Evolutionary conservation across 805 yeast species (phyloP).

Genomic region (Kodamaea laetipori): DNA sequence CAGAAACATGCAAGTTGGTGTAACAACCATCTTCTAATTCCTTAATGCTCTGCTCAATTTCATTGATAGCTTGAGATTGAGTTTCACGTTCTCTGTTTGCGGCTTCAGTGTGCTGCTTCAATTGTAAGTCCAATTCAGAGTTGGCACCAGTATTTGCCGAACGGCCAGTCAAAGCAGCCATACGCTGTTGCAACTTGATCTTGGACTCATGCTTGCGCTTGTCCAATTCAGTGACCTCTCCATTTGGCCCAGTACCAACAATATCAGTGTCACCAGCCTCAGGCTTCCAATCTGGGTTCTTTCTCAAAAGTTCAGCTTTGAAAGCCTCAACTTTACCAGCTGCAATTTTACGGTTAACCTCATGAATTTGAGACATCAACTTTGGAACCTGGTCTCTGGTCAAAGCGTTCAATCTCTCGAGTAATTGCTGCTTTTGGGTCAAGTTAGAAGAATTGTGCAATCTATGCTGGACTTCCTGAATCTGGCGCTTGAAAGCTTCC

Average conservation of each 20-base stretch:
- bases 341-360: slow-evolving; percentile 69
- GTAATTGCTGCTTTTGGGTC: slow-evolving; percentile 52
- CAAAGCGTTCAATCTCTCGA: slow-evolving; percentile 58
- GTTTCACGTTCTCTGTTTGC: slow-evolving; percentile 56
- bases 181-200: slow-evolving; percentile 76
- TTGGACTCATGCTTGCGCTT: slow-evolving; percentile 77
- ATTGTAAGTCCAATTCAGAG: slow-evolving; percentile 55
- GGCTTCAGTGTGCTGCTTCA: slow-evolving; percentile 52
- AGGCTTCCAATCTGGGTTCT: slow-evolving; percentile 64
- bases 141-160: slow-evolving; percentile 46
- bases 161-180: slow-evolving; percentile 92
- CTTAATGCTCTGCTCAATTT: slow-evolving; percentile 70
- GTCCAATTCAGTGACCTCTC: slow-evolving; percentile 82
- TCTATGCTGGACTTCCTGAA: slow-evolving; percentile 48
- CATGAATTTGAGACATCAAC: slow-evolving; percentile 61
- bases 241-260: slow-evolving; percentile 84
- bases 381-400: slow-evolving; percentile 70
- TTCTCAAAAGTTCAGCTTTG: slow-evolving; percentile 54
- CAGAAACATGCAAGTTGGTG: slow-evolving; percentile 41
- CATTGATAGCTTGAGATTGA: slow-evolving; percentile 64
- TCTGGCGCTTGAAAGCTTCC: slow-evolving; percentile 62
- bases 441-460: slow-evolving; percentile 30
- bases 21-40: slow-evolving; percentile 58
- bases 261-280: slow-evolving; percentile 41
- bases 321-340: slow-evolving; percentile 64